A percentile compares a stretch with the other conserved stretches of the same genome.
phyloP scores from a whole-genome alignment of 805 yeast genomes.

The Lachancea meyersii region DNA sequence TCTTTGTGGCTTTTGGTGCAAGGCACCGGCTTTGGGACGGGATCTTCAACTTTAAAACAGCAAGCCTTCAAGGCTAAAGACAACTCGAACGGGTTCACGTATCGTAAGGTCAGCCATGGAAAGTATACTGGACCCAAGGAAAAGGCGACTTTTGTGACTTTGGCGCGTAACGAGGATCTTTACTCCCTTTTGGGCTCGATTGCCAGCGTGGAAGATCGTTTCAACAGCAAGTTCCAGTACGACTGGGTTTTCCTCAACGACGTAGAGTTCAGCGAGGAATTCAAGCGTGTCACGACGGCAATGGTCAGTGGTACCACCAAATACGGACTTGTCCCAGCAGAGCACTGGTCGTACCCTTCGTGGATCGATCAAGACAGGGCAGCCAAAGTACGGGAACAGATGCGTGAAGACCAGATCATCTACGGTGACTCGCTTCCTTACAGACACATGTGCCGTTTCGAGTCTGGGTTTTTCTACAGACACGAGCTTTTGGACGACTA shows the following conservation, averaged over 20 bases:
- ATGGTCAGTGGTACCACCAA: constrained; percentile 61
- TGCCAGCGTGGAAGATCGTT: constrained; percentile 68
- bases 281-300: constrained; percentile 46
- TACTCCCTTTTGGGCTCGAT: constrained; percentile 54
- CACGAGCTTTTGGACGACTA: constrained; percentile 60
- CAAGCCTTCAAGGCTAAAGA: background rate
- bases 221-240: constrained; percentile 68
- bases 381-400: constrained; percentile 48
- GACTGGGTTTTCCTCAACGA: constrained; percentile 94
- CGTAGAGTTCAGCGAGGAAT: constrained; percentile 64
- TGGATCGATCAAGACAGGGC: constrained; percentile 74
- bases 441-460: constrained; percentile 87
- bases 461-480: constrained; percentile 77
- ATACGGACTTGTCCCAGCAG: constrained; percentile 66
- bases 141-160: constrained; percentile 41
- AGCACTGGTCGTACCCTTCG: constrained; percentile 84
- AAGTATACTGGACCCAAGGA: constrained; percentile 16
- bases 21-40: constrained; percentile 4
- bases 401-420: constrained; percentile 50
- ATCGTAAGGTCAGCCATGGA: constrained; percentile 12
- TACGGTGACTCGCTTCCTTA: constrained; percentile 73
- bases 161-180: constrained; percentile 66
- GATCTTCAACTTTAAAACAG: background rate
- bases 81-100: constrained; percentile 12
- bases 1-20: constrained; percentile 7